Conservation (phyloP, 371 early-diverging fungal genomes). For the Rhizomucor miehei region DNA sequence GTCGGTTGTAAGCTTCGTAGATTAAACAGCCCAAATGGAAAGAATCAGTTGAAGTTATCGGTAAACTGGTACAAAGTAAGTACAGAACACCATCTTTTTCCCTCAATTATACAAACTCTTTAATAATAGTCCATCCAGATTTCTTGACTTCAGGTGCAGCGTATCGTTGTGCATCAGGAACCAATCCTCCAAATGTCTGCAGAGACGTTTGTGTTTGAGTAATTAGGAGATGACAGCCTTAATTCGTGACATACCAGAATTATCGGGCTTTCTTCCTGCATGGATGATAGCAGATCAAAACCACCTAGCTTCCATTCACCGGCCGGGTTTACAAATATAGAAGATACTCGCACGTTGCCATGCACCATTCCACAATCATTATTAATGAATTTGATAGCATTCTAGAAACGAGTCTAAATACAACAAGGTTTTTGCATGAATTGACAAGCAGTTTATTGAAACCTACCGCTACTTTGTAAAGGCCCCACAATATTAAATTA, state of each 20-base stretch:
- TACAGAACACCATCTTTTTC: slow-evolving; percentile 2
- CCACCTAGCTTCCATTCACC: slow-evolving; percentile 96
- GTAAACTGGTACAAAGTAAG: slow-evolving; percentile 18
- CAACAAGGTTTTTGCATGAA: too few relatives aligned
- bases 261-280: slow-evolving; percentile 70
- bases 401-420: too few relatives aligned
- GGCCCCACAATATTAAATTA: slow-evolving; percentile 79
- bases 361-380: slow-evolving; percentile 85
- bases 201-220: neutral
- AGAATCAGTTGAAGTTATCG: slow-evolving; percentile 62
- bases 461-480: slow-evolving; percentile 86
- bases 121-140: slow-evolving; percentile 62
- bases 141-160: slow-evolving; percentile 74
- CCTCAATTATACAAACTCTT: slow-evolving; percentile 49
- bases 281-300: slow-evolving; percentile 74
- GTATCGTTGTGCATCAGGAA: slow-evolving; percentile 68
- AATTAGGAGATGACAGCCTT: neutral
- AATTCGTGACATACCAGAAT: slow-evolving; percentile 44
- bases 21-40: slow-evolving; percentile 81
- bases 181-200: slow-evolving; percentile 65
- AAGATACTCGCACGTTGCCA: slow-evolving; percentile 75
- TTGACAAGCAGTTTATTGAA: too few relatives aligned
- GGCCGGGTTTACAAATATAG: slow-evolving; percentile 82
- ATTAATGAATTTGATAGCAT: slow-evolving; percentile 83
- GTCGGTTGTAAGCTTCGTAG: slow-evolving; percentile 77